A percentile compares a stretch with the other conserved stretches of the same genome.
Evolutionary conservation across 768 basidiomycete species (phyloP).

Genomic region (Vararia minispora): DNA sequence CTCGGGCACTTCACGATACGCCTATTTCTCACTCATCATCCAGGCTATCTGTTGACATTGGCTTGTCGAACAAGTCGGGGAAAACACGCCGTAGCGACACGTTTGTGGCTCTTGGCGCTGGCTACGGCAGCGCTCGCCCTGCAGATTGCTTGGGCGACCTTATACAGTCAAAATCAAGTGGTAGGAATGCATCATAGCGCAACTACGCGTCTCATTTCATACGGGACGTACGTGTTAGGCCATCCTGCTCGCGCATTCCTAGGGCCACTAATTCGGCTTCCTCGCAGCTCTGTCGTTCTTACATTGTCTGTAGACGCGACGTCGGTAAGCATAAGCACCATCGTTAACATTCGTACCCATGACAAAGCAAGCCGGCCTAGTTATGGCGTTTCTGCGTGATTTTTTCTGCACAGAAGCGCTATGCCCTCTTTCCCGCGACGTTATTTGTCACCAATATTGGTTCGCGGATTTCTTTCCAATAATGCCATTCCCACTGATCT

Average conservation of each 20-base stretch:
- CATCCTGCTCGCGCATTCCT: not conserved
- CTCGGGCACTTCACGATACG: not conserved
- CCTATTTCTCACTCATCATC: slow-evolving; percentile 12
- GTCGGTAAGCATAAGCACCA: not conserved
- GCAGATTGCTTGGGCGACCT: slow-evolving; percentile 11
- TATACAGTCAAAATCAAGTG: slow-evolving; percentile 17
- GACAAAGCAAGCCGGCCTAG: not conserved
- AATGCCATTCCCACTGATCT: no score
- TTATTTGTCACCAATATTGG: not conserved
- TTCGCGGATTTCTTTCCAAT: no score
- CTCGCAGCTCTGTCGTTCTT: slow-evolving; percentile 2
- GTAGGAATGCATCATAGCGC: slow-evolving; percentile 18
- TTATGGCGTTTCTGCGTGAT: slow-evolving; percentile 1
- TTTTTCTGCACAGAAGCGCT: slow-evolving; percentile 4
- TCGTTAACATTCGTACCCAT: not conserved
- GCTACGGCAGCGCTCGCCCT: slow-evolving; percentile 6
- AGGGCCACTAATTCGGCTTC: slow-evolving; percentile 5
- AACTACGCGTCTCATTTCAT: no score
- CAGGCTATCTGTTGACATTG: slow-evolving; percentile 8
- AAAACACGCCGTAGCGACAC: not conserved
- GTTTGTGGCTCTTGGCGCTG: slow-evolving; percentile 9
- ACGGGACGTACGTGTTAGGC: no score
- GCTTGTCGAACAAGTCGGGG: not conserved
- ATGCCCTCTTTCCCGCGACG: not conserved
- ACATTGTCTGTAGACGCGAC: not conserved